Percentiles rank a stretch among this genome's conserved stretches.
These are phyloP conservation scores for Macrolepiota dolichaula DNA, from an alignment of 768 basidiomycete species.

Conservation along the genomic window DNA sequence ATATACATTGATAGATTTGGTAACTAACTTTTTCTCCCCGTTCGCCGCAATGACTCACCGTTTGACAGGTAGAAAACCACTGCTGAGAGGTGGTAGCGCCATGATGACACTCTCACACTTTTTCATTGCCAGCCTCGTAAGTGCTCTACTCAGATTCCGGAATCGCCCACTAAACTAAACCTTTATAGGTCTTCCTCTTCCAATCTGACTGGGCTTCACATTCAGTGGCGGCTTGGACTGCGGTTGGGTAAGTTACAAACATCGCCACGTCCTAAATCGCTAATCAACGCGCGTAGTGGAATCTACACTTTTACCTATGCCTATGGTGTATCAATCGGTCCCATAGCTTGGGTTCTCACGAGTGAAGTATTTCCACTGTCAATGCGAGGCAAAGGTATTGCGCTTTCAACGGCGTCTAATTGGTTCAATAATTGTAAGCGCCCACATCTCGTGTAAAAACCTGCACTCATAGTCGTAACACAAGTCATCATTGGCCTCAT, in stretches of 20 bases:
- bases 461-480: not conserved
- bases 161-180: not conserved
- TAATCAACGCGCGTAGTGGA: conserved; percentile 26
- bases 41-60: not conserved
- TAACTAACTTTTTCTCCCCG: conserved; percentile 18
- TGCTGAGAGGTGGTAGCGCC: conserved; percentile 61
- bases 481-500: conserved; percentile 73
- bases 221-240: conserved; percentile 57
- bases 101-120: conserved; percentile 67
- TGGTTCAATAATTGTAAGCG: conserved; percentile 77
- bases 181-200: conserved; percentile 42
- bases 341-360: conserved; percentile 81
- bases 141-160: conserved; percentile 3
- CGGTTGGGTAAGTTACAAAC: conserved; percentile 52
- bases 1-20: conserved; percentile 66
- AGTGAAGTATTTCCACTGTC: conserved; percentile 81
- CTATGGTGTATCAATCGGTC: conserved; percentile 76
- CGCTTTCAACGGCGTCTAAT: conserved; percentile 80
- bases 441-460: not conserved
- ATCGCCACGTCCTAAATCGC: not conserved
- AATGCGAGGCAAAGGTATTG: conserved; percentile 77
- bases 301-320: conserved; percentile 76
- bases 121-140: conserved; percentile 60
- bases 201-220: conserved; percentile 58
- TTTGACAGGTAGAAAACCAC: conserved; percentile 54